Evolutionary conservation across 1,284 basidiomycete genomes (phyloP), one percentile per base, ranked within the genome.

Genomic region (Cystobasidium pallidum): DNA sequence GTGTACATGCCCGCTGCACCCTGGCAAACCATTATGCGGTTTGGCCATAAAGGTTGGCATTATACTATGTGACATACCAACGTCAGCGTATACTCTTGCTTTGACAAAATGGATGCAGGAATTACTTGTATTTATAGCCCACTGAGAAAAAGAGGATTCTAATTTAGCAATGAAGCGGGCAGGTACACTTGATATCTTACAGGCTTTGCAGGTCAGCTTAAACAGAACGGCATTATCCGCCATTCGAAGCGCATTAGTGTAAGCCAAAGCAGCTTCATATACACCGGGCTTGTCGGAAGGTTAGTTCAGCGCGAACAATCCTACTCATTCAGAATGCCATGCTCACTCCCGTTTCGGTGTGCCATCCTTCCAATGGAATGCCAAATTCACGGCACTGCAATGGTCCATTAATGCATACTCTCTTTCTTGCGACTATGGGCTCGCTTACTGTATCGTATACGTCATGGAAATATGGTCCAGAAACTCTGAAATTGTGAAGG

Each of bases 1-100:
- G 79, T 98, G 94, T 2, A 92, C 90, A 81, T 98, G 94, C 11
- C 72, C 73, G 54, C 63, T 66, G 76, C 64, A 79, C 57, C 57
- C 78, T 28, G 73, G 78, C 11, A 76, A 54, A 39, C 72, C 63
- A 49, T 74, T 72, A 58, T 77, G 73, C 19, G 94, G 95, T 78
- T 97, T 97, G 0, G 95, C 94, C 95, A 99, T 98, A 81, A 99
- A 99, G 72, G 92, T 95, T 0, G 94, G 94, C 58, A 92, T 86
- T 66, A 99, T 86, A 8, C 90, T 91, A 76, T 8, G 10, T 6
- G 21, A 26, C 7, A 6, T 47, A n/a, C n/a, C 90, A 85, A 80
- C 90, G 88, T 55, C 24, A 55, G 26, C 13, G 24, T 55, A n/a
- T 51, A 21, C 11, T 63, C 86, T 96, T 92, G 0, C 94, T 94